Evolutionary conservation across 805 yeast genomes (phyloP).

Genomic region (Myxozyma neotropica): DNA sequence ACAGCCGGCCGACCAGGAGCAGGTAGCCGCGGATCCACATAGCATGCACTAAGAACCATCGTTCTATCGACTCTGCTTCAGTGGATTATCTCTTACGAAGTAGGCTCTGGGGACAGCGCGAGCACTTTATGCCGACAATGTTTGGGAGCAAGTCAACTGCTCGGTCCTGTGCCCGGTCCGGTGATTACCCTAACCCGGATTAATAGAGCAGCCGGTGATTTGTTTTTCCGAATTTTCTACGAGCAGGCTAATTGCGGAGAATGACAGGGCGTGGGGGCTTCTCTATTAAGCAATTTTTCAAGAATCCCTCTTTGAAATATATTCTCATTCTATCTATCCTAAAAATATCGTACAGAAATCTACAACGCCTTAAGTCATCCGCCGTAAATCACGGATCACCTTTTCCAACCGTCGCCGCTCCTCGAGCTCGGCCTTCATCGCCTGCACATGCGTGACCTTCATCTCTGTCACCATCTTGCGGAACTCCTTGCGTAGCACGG

Average conservation of each 20-base stretch:
- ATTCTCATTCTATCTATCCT: too few relatives aligned
- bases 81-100: not conserved
- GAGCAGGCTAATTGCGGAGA: too few relatives aligned
- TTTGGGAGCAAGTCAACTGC: not conserved
- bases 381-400: slow-evolving; percentile 29
- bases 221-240: slow-evolving; percentile 5
- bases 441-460: slow-evolving; percentile 16
- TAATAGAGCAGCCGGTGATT: not conserved
- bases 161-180: not conserved
- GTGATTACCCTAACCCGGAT: not conserved
- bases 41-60: slow-evolving; percentile 17
- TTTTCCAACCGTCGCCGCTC: slow-evolving; percentile 32
- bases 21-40: slow-evolving; percentile 8
- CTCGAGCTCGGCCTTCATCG: slow-evolving; percentile 27
- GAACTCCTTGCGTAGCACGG: slow-evolving; percentile 27
- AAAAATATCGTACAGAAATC: not conserved
- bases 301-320: too few relatives aligned
- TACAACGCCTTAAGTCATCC: not conserved
- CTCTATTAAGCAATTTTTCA: too few relatives aligned
- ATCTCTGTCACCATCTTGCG: slow-evolving; percentile 28
- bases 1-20: slow-evolving; percentile 2
- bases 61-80: not conserved
- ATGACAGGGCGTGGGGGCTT: too few relatives aligned
- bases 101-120: not conserved
- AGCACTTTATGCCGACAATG: not conserved